Base-by-base conservation (phyloP, 2,329 filamentous ascomycete genomes). In the Phyllachora maydis region DNA sequence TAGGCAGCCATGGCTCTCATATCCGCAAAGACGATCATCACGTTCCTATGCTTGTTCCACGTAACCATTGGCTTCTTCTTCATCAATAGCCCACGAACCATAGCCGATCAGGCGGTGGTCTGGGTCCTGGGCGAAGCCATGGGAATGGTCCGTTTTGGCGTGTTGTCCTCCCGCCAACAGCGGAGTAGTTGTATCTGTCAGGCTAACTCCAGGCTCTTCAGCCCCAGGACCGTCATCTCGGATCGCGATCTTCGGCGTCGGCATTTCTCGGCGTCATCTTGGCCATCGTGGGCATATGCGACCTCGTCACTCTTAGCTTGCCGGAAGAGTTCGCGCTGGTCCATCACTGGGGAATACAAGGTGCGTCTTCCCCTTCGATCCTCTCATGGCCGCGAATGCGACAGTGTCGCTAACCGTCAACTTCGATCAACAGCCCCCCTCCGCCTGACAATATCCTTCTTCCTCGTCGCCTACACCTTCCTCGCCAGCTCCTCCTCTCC, bases 1-100 rank as follows among this genome's bases (percentile, higher is more conserved):
- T n/a, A n/a, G n/a, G n/a, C n/a, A n/a, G n/a, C 25, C 30, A 93
- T 93, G 83, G 74, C 68, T 16, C 56, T 90, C 44, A 62, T 93
- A 39, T 82, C 78, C 3, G 70, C 72, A 30, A 74, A 65, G 41
- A 78, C 73, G 6, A 72, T 92, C 45, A 73, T 93, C 37, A 74
- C 77, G 36, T 72, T 69, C 24, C 54, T 92, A 35, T 76, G 75
- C 35, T 63, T 91, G 42, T 81, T 88, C 54, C 78, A 92, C 50
- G 49, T 92, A 33, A 78, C 77, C 5, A 56, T 88, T 23, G 81
- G 72, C 37, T 82, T 73, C 49, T 79, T 88, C 54, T 74, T 93
- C 51, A 59, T 90, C 37, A 73, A 66, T 19, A 70, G 61, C 28
- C 83, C 83, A 5, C 51, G 54, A 30, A 58, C 64, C 20, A 59